Evolutionary conservation across 2,329 filamentous ascomycete species (phyloP).

Genomic region (Neobulgaria alba): DNA sequence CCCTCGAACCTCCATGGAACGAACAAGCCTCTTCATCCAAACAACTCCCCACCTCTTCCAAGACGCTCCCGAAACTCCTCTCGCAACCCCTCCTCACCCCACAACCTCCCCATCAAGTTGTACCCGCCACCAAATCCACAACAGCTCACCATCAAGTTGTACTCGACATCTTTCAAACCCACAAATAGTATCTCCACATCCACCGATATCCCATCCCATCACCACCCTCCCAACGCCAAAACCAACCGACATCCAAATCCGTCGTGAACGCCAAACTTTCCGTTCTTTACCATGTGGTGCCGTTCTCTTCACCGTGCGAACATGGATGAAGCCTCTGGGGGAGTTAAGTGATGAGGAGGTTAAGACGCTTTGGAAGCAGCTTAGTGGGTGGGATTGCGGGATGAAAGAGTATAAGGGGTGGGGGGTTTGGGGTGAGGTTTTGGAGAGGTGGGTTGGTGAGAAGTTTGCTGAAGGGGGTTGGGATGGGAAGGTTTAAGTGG

Average conservation of each 20-base stretch:
- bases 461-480: conserved; percentile 3
- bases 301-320: conserved; percentile 42
- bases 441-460: conserved; percentile 15
- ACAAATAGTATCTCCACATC: too few relatives aligned
- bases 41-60: conserved; percentile 37
- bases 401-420: conserved; percentile 37
- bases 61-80: conserved; percentile 33
- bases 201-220: too few relatives aligned
- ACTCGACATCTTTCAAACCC: too few relatives aligned
- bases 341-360: conserved; percentile 34
- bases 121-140: too few relatives aligned
- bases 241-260: conserved; percentile 28
- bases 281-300: conserved; percentile 35
- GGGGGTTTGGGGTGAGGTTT: conserved; percentile 31
- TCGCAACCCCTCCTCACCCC: too few relatives aligned
- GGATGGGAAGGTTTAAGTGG: neutral
- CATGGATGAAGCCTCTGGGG: conserved; percentile 34
- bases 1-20: conserved; percentile 37
- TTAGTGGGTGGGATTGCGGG: conserved; percentile 36
- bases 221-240: conserved; percentile 20
- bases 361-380: conserved; percentile 34
- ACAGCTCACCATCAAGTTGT: too few relatives aligned
- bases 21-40: conserved; percentile 42
- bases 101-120: too few relatives aligned
- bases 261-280: conserved; percentile 44